phyloP scores from a whole-genome alignment of 768 basidiomycete species.

The Lentinus brumalis region DNA sequence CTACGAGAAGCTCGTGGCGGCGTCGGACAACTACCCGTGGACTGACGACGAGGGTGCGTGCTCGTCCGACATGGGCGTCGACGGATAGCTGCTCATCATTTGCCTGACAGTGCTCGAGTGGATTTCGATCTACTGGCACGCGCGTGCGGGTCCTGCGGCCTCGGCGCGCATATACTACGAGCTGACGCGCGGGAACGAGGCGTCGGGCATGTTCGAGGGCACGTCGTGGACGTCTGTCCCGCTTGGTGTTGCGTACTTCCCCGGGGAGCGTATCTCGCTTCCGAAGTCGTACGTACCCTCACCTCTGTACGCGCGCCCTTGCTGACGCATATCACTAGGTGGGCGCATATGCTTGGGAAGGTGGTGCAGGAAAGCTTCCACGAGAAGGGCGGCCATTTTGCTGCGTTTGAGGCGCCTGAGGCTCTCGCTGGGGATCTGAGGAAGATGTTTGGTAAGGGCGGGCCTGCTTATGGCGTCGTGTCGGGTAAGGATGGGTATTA shows the following conservation, averaged over 20 bases:
- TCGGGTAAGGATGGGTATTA: conserved; percentile 19
- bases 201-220: neutral
- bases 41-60: conserved; percentile 53
- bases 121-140: conserved; percentile 41
- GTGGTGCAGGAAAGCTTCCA: conserved; percentile 28
- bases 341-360: conserved; percentile 24
- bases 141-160: conserved; percentile 34
- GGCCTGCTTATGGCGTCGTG: conserved; percentile 27
- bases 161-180: conserved; percentile 37
- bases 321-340: conserved; percentile 13
- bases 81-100: neutral
- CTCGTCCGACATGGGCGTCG: neutral
- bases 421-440: conserved; percentile 27
- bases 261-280: conserved; percentile 24
- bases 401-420: conserved; percentile 29
- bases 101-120: conserved; percentile 34
- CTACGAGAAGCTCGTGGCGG: conserved; percentile 35
- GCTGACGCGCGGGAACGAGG: conserved; percentile 6
- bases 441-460: conserved; percentile 31
- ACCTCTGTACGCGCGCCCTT: neutral
- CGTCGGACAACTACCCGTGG: conserved; percentile 55
- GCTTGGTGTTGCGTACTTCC: conserved; percentile 34
- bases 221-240: conserved; percentile 24
- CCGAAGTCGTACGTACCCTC: conserved; percentile 23
- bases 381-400: conserved; percentile 31